Conservation (phyloP, 345 rosid genomes). For the Erucastrum elatum region DNA sequence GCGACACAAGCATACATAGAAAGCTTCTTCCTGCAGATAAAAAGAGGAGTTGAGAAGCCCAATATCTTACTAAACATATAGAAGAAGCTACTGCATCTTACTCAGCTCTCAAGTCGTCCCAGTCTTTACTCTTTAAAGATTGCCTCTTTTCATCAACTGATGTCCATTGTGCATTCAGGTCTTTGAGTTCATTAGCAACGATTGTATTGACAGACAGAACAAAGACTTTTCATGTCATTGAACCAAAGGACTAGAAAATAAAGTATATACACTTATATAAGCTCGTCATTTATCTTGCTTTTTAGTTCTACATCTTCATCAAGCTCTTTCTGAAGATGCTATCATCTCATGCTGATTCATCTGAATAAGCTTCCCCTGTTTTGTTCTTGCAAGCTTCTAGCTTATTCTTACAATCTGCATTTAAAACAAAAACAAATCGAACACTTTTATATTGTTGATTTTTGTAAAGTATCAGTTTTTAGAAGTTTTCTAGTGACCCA, state of each 20-base stretch:
- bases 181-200: slow-evolving; percentile 49
- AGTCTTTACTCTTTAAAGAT: slow-evolving; percentile 50
- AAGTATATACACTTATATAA: slow-evolving; percentile 66
- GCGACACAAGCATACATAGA: slow-evolving; percentile 90
- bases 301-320: slow-evolving; percentile 59
- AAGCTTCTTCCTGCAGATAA: slow-evolving; percentile 74
- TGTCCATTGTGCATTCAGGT: slow-evolving; percentile 49
- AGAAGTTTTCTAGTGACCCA: not conserved
- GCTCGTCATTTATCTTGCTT: slow-evolving; percentile 49
- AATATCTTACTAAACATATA: slow-evolving; percentile 12
- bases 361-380: slow-evolving; percentile 59
- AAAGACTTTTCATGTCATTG: not conserved
- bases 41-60: not conserved
- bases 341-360: slow-evolving; percentile 36
- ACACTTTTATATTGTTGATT: not conserved
- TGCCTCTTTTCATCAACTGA: slow-evolving; percentile 53
- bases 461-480: not conserved
- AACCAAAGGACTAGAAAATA: slow-evolving; percentile 11
- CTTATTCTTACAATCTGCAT: slow-evolving; percentile 56
- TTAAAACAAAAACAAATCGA: not conserved
- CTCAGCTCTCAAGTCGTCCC: slow-evolving; percentile 57
- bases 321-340: slow-evolving; percentile 59
- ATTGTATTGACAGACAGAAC: slow-evolving; percentile 45
- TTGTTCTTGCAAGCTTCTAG: slow-evolving; percentile 64
- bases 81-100: slow-evolving; percentile 36